phyloP scores from a whole-genome alignment of 495 filamentous ascomycete genomes.

The Tirmania nivea region DNA sequence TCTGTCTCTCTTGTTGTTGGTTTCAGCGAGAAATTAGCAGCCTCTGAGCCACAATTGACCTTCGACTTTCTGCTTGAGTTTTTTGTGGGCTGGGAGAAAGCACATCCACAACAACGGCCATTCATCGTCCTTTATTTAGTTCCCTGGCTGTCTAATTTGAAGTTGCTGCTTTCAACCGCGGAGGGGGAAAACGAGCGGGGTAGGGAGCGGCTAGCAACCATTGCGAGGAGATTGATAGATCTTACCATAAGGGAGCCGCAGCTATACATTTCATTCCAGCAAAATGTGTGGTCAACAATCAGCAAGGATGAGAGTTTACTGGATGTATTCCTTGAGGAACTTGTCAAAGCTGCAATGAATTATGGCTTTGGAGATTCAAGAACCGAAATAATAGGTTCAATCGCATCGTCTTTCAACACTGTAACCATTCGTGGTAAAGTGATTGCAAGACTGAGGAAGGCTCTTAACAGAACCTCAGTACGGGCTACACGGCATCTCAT shows the following conservation, averaged over 20 bases:
- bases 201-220: constrained; percentile 35
- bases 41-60: constrained; percentile 41
- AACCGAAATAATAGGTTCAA: constrained; percentile 37
- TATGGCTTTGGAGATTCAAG: constrained; percentile 34
- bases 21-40: constrained; percentile 37
- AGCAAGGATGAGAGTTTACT: constrained; percentile 37
- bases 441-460: constrained; percentile 38
- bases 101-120: constrained; percentile 37
- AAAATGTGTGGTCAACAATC: constrained; percentile 38
- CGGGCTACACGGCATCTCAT: constrained; percentile 36
- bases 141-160: constrained; percentile 38
- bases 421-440: constrained; percentile 38
- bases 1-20: constrained; percentile 40
- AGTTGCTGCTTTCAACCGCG: constrained; percentile 29
- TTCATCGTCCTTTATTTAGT: constrained; percentile 44
- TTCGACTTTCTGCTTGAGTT: constrained; percentile 45
- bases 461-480: constrained; percentile 39
- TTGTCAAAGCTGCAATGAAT: constrained; percentile 35
- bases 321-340: constrained; percentile 42
- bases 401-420: constrained; percentile 36
- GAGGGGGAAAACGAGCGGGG: constrained; percentile 39
- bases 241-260: constrained; percentile 33
- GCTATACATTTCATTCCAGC: constrained; percentile 35
- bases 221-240: constrained; percentile 42
- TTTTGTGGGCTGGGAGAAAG: constrained; percentile 46